These are phyloP conservation scores for Ramalina intermedia DNA, from an alignment of 495 filamentous ascomycete species.

Conservation along the genomic window DNA sequence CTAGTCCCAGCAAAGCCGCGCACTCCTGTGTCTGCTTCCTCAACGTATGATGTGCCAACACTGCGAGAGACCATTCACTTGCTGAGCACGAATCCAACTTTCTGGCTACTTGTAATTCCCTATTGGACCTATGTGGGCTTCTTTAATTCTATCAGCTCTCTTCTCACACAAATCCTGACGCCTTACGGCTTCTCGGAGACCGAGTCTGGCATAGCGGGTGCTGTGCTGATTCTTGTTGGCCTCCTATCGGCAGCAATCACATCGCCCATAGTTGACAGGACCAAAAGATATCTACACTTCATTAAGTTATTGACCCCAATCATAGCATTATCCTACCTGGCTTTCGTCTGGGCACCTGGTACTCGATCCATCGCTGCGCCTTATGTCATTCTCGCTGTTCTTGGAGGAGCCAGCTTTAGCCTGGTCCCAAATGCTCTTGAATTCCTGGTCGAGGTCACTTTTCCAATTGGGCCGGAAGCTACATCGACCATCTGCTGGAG, in stretches of 20 bases:
- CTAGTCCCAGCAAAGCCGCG: conserved; percentile 73
- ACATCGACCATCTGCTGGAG: conserved; percentile 72
- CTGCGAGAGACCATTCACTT: conserved; percentile 38
- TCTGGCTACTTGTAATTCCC: conserved; percentile 62
- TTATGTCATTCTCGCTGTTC: conserved; percentile 52
- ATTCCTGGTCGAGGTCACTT: conserved; percentile 71
- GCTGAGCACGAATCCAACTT: conserved; percentile 37
- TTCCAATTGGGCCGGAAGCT: conserved; percentile 78
- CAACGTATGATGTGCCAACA: conserved; percentile 32
- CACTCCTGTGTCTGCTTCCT: conserved; percentile 49
- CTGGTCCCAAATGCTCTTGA: conserved; percentile 77
- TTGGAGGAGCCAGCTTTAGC: conserved; percentile 69
- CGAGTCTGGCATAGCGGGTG: conserved; percentile 80
- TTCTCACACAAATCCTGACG: conserved; percentile 77
- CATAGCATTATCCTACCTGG: conserved; percentile 56
- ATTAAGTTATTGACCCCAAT: conserved; percentile 68
- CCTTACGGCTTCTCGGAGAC: conserved; percentile 71
- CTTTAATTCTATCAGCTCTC: conserved; percentile 83
- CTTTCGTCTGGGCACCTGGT: conserved; percentile 65
- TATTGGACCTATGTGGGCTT: conserved; percentile 78
- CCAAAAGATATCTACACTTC: conserved; percentile 58
- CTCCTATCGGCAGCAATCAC: conserved; percentile 61
- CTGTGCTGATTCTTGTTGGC: conserved; percentile 72
- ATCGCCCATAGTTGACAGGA: conserved; percentile 71
- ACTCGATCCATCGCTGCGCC: conserved; percentile 55